Evolutionary conservation across 306 rosid genomes (phyloP).

Genomic region (Lablab purpureus): DNA sequence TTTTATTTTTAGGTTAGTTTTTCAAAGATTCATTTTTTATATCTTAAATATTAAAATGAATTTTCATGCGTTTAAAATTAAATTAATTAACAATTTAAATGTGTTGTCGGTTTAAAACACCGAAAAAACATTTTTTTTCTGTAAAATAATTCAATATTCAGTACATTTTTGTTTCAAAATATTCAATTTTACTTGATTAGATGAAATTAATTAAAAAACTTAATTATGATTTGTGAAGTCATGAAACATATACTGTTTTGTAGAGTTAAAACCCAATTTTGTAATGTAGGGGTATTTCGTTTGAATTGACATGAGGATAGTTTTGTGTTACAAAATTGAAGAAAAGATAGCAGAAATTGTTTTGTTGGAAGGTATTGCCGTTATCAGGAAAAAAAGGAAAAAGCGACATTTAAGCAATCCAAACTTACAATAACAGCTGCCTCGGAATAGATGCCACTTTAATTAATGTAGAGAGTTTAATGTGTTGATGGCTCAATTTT

Average conservation of each 20-base stretch:
- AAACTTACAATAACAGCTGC: neutral
- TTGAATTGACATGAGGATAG: neutral
- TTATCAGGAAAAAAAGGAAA: neutral
- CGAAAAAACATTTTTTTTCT: too few species aligned
- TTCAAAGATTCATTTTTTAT: too few species aligned
- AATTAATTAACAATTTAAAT: too few species aligned
- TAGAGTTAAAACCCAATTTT: neutral
- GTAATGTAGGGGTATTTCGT: neutral
- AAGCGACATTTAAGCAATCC: neutral
- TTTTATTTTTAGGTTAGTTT: too few species aligned
- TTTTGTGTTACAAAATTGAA: neutral
- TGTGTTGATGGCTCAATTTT: constrained; percentile 23
- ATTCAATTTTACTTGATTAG: neutral
- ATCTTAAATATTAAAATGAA: too few species aligned
- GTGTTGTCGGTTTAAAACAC: too few species aligned
- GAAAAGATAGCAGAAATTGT: neutral
- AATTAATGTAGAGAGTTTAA: neutral
- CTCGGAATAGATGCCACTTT: neutral
- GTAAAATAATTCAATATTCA: too few species aligned
- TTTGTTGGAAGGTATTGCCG: constrained; percentile 4
- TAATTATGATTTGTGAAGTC: neutral
- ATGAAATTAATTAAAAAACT: neutral
- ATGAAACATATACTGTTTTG: neutral
- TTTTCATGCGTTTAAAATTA: too few species aligned
- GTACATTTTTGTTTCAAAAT: too few species aligned